Evolutionary conservation across 108 stramenopile species (phyloP), one percentile per base, ranked within the genome.

Genomic region (Parietichytrium sp.): DNA sequence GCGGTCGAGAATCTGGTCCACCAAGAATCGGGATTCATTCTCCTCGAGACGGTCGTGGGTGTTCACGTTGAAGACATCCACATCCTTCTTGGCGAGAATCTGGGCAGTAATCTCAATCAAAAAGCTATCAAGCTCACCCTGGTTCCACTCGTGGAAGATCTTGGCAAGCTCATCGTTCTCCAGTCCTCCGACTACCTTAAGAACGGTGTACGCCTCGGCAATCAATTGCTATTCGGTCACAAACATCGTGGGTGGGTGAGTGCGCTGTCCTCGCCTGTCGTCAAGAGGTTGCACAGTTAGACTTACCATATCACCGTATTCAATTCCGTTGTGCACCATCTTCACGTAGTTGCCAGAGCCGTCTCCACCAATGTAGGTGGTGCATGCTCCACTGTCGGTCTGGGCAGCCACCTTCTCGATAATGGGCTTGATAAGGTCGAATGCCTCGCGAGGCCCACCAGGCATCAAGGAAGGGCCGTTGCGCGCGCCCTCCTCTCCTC

Each of bases 281-380:
- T n/a, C n/a, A n/a, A n/a, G n/a, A n/a, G n/a, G n/a, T n/a, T n/a
- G n/a, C n/a, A n/a, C n/a, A n/a, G n/a, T n/a, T n/a, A n/a, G n/a
- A n/a, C 98, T 87, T 84, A 98, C 97, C 98, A 99, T 99, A 83
- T 99, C 98, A 30, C 95, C 97, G 85, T 99, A 99, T 86, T 99
- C 98, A 82, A 99, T 96, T 29, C 98, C 98, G 87, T 99, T 99
- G 91, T 99, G 98, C 47, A 99, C 93, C 94, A 95, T 96, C 90
- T 98, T 98, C 79, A 98, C 95, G 81, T 97, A 97, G 87, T 97
- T 97, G 51, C 96, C 97, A 12, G 93, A 81, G 54, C 96, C 96
- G 49, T 93, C 87, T 6, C 93, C 93, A 47, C 98, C 98, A 72
- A 95, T 82, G 86, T 98, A 97, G 49, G 96, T 96, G 47, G 94